A percentile compares a stretch with the other conserved stretches of the same genome.
Evolutionary conservation across 768 basidiomycete species (phyloP).

Genomic region (Tylopilus vinaceipallidus): DNA sequence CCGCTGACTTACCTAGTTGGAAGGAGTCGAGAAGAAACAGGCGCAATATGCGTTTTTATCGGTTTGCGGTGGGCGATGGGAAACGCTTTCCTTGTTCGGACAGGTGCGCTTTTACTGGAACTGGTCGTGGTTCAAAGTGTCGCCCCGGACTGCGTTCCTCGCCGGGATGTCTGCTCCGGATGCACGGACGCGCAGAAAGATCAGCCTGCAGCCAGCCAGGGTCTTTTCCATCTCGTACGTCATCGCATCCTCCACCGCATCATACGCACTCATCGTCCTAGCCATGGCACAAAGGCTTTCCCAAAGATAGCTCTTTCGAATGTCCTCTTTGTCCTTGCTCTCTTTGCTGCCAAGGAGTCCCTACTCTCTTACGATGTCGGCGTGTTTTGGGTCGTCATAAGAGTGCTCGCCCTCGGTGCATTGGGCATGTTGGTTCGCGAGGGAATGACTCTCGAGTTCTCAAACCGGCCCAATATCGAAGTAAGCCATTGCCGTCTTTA

Average conservation of each 20-base stretch:
- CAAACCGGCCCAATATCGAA: conserved; percentile 57
- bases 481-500: conserved; percentile 36
- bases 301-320: conserved; percentile 61
- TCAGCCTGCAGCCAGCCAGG: conserved; percentile 55
- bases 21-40: conserved; percentile 5
- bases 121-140: too few species aligned
- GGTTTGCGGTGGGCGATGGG: conserved; percentile 6
- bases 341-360: conserved; percentile 66
- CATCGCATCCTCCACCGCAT: background rate
- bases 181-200: conserved; percentile 64
- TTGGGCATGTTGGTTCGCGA: conserved; percentile 64
- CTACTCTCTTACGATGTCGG: conserved; percentile 65
- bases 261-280: conserved; percentile 22
- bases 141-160: conserved; percentile 5
- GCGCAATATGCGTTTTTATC: conserved; percentile 12
- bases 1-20: conserved; percentile 18
- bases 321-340: conserved; percentile 57
- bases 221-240: conserved; percentile 56
- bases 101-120: background rate
- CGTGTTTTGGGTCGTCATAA: conserved; percentile 74
- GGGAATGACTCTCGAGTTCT: conserved; percentile 49
- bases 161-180: conserved; percentile 57
- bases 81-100: conserved; percentile 20
- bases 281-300: conserved; percentile 52
- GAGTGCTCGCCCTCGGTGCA: conserved; percentile 72